Evolutionary conservation across 1,139 yeast genomes (phyloP), one percentile per base, ranked within the genome.

Genomic region (Geotrichum klebahnii): DNA sequence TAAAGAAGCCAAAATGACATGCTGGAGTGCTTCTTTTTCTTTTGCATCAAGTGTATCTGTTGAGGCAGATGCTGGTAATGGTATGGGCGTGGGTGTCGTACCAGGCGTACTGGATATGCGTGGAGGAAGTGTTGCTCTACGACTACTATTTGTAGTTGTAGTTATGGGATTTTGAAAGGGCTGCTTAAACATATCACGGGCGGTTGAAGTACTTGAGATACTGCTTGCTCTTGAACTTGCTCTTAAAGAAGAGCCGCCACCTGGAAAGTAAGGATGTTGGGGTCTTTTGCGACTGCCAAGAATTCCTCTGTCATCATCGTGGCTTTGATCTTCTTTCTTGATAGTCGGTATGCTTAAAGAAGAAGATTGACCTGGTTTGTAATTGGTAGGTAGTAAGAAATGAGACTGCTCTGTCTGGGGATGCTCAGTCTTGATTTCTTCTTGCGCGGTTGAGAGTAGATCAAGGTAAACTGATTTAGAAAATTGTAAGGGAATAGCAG

Each of bases 11-110:
- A 41, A 29, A 4, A 46, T 29, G 9, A 43, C 36, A 19, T 46
- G 50, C 26, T 34, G 36, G 3, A 46, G 45, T 12, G 50, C 50
- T 8, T 46, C 50, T 24, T 24, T 34, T 33, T 46, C 46, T 41
- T 41, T 41, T 2, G 41, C 48, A 14, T 40, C 34, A 1, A 45
- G 43, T 10, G 17, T 9, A 28, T 23, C 34, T 10, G 36, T 17
- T 6, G 35, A 6, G 14, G 14, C 28, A 16, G 24, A 9, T 3
- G 42, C 8, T 16, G 41, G 29, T 8, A 32, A n/a, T 16, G 16
- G 24, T 20, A 26, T 29, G 5, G 23, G 22, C 2, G 32, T n/a
- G 19, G 40, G 12, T 9, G 38, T 12, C 6, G 12, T 32, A 5
- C 16, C 16, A 12, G 16, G 6, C 6, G 16, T 6, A 5, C 16